Percentiles rank a stretch among this genome's conserved stretches.
Conservation (phyloP, 352 stramenopile species). For the Pythium brassicae region DNA sequence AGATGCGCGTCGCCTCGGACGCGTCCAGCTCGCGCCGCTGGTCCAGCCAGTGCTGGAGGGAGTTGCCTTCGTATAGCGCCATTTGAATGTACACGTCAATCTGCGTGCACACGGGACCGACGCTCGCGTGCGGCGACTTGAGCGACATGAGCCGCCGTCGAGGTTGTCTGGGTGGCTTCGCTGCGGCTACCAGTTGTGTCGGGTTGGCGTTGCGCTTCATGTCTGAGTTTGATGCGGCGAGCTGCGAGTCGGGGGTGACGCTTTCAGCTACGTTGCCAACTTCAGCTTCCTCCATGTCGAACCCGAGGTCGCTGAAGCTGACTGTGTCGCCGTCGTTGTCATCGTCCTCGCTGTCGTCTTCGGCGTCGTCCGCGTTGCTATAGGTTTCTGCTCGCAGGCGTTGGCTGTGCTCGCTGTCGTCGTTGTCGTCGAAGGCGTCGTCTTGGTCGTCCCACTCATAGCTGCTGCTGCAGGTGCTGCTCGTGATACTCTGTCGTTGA, state of each 20-base stretch:
- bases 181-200: neutral
- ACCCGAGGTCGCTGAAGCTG: slow-evolving; percentile 51
- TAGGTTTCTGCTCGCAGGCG: neutral
- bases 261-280: neutral
- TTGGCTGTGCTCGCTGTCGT: neutral
- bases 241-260: neutral
- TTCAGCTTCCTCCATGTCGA: slow-evolving; percentile 37
- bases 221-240: neutral
- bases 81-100: slow-evolving; percentile 92
- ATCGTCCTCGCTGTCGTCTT: slow-evolving; percentile 27
- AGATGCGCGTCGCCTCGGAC: slow-evolving; percentile 61
- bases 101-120: slow-evolving; percentile 47
- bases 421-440: neutral
- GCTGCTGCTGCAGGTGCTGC: slow-evolving; percentile 6
- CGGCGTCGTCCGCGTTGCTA: slow-evolving; percentile 5
- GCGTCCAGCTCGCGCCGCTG: slow-evolving; percentile 36
- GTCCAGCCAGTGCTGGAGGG: slow-evolving; percentile 75
- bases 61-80: slow-evolving; percentile 91
- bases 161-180: neutral
- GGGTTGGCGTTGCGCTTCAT: neutral
- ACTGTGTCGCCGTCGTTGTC: slow-evolving; percentile 22
- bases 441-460: neutral
- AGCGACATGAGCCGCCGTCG: slow-evolving; percentile 13
- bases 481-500: slow-evolving; percentile 4
- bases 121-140: slow-evolving; percentile 14